Evolutionary conservation across 495 filamentous ascomycete species (phyloP).

Genomic region (Poronia punctata): DNA sequence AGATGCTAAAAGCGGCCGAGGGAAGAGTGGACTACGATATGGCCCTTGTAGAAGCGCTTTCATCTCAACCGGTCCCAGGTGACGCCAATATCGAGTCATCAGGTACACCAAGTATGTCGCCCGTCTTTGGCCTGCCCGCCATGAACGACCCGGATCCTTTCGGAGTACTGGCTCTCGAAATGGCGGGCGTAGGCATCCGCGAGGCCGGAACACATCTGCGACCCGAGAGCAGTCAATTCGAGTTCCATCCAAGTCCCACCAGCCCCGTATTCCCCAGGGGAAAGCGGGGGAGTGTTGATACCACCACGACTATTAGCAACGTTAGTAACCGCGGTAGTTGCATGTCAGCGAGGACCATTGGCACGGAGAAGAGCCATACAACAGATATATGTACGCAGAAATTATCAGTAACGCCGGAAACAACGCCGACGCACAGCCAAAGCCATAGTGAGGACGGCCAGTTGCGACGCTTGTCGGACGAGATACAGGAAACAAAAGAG

Average conservation of each 20-base stretch:
- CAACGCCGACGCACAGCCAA: conserved; percentile 36
- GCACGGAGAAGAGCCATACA: conserved; percentile 55
- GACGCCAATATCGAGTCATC: conserved; percentile 56
- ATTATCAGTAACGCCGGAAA: conserved; percentile 43
- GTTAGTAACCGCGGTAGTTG: conserved; percentile 63
- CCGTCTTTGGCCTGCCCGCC: conserved; percentile 68
- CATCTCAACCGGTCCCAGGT: conserved; percentile 59
- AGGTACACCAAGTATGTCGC: conserved; percentile 17
- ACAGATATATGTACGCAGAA: conserved; percentile 51
- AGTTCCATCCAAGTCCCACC: conserved; percentile 66
- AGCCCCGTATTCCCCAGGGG: conserved; percentile 71
- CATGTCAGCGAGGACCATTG: conserved; percentile 48
- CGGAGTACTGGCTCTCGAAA: conserved; percentile 77
- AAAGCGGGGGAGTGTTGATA: conserved; percentile 62
- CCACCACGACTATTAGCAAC: conserved; percentile 52
- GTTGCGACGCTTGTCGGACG: conserved; percentile 25
- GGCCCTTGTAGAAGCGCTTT: conserved; percentile 38
- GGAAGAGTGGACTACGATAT: conserved; percentile 68
- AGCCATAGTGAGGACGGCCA: conserved; percentile 41
- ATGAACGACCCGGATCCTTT: conserved; percentile 79
- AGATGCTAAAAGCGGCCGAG: conserved; percentile 80
- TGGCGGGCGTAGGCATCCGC: conserved; percentile 75
- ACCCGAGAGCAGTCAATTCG: conserved; percentile 67
- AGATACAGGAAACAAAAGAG: conserved; percentile 31
- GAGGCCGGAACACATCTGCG: conserved; percentile 70